phyloP scores from a whole-genome alignment of 345 rosid species.

The Syzygium jambos region DNA sequence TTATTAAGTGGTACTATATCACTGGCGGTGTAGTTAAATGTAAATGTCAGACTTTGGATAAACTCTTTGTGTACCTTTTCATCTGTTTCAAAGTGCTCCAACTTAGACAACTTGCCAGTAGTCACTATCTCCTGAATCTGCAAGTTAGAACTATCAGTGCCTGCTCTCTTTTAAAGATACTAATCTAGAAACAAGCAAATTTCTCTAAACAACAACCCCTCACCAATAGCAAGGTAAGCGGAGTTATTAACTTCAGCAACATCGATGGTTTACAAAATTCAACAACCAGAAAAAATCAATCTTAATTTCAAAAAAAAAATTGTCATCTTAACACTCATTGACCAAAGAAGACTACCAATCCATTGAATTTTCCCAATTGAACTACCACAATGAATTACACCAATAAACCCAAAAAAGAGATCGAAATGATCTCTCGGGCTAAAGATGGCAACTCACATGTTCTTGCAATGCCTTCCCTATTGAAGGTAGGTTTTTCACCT shows the following conservation, averaged over 20 bases:
- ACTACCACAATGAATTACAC: background rate
- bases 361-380: background rate
- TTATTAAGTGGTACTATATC: background rate
- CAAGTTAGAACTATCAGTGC: constrained; percentile 8
- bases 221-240: background rate
- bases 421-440: background rate
- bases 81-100: constrained; percentile 92
- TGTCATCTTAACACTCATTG: background rate
- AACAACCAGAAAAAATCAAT: background rate
- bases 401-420: background rate
- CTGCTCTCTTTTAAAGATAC: background rate
- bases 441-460: constrained; percentile 50
- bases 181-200: background rate
- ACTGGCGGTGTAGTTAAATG: background rate
- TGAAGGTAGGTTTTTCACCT: constrained; percentile 74
- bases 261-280: background rate
- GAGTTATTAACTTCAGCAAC: background rate
- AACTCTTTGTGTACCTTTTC: constrained; percentile 54
- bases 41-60: background rate
- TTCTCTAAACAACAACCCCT: background rate
- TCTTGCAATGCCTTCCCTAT: constrained; percentile 96
- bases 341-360: background rate
- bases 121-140: constrained; percentile 95
- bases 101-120: constrained; percentile 79
- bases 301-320: background rate